Evolutionary conservation across 768 basidiomycete genomes (phyloP).

Genomic region (Tricholoma sp.): DNA sequence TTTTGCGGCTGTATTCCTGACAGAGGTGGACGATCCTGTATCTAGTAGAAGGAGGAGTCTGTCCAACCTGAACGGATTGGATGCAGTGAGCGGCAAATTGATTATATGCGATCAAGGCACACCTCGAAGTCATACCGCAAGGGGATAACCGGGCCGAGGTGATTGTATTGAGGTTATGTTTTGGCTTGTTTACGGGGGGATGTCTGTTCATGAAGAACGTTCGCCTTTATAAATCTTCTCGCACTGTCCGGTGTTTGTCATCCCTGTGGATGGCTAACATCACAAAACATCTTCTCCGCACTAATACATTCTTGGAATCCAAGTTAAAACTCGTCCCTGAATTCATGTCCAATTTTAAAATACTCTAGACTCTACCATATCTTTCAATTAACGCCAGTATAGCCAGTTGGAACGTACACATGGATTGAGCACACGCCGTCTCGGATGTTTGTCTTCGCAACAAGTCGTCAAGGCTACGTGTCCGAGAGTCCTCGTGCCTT

Average conservation of each 20-base stretch:
- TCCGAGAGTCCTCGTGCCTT: too few species aligned
- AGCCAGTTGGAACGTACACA: too few species aligned
- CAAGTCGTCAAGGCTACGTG: neutral
- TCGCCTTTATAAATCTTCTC: constrained; percentile 62
- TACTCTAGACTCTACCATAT: too few species aligned
- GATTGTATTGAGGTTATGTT: constrained; percentile 29
- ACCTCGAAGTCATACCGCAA: constrained; percentile 78
- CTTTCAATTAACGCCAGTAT: too few species aligned
- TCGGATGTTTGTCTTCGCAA: too few species aligned
- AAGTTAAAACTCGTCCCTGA: neutral
- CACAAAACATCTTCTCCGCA: neutral
- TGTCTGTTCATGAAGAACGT: constrained; percentile 42
- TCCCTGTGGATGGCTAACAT: neutral
- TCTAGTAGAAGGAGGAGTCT: constrained; percentile 93
- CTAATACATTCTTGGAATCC: neutral
- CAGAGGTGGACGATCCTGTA: constrained; percentile 85
- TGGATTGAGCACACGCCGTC: too few species aligned
- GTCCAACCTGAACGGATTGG: constrained; percentile 65
- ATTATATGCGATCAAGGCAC: constrained; percentile 27
- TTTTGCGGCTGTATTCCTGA: constrained; percentile 93
- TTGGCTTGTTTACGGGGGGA: constrained; percentile 50
- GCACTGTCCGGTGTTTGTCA: constrained; percentile 9
- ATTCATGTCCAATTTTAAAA: neutral
- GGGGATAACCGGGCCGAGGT: constrained; percentile 48
- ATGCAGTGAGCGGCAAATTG: too few species aligned